A percentile compares a stretch with the other conserved stretches of the same genome.
These are phyloP conservation scores for Rhodosporidiobolus sp. DNA, from an alignment of 768 basidiomycete species.

Conservation along the genomic window DNA sequence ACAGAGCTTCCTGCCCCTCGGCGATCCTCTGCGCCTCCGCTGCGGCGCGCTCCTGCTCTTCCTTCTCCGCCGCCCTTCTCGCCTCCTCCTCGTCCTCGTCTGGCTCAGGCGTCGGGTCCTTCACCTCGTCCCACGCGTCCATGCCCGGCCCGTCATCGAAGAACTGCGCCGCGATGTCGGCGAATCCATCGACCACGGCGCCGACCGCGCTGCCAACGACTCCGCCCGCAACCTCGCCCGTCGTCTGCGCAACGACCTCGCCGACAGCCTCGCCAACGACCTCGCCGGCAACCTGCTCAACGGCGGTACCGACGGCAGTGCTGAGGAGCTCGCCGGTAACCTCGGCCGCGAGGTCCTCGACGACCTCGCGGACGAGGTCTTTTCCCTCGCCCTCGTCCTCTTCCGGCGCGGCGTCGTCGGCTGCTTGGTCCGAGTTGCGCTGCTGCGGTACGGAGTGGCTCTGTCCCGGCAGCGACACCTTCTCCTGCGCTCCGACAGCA, in stretches of 20 bases:
- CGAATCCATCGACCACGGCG: neutral
- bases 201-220: neutral
- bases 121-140: too few species aligned
- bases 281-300: conserved; percentile 5
- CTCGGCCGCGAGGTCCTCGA: neutral
- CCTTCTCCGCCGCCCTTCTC: neutral
- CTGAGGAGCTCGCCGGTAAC: neutral
- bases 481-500: too few species aligned
- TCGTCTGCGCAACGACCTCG: neutral
- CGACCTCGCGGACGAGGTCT: neutral
- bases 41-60: neutral
- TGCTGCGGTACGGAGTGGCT: too few species aligned
- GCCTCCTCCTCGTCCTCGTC: too few species aligned
- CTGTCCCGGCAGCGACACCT: too few species aligned
- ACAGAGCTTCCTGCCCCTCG: neutral
- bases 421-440: neutral
- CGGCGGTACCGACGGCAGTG: neutral
- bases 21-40: neutral
- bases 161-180: neutral
- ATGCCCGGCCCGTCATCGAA: too few species aligned
- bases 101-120: too few species aligned
- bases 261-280: neutral
- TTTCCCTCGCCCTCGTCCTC: too few species aligned
- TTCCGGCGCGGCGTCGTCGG: too few species aligned
- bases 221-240: neutral